phyloP scores from a whole-genome alignment of 768 basidiomycete genomes.

The Trametes cinnabarina region DNA sequence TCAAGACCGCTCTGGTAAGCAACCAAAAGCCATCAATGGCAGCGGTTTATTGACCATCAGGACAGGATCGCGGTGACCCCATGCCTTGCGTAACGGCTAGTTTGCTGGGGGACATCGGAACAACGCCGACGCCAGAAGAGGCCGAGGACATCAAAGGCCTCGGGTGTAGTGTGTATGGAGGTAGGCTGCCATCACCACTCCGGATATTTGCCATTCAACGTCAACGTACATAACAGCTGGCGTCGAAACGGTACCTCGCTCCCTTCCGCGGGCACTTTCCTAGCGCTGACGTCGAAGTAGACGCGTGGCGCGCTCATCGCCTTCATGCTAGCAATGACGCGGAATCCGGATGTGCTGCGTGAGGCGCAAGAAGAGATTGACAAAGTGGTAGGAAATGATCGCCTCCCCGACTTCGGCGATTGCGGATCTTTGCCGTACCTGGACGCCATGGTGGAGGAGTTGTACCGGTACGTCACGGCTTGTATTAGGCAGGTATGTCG shows the following conservation, averaged over 20 bases:
- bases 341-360: conserved; percentile 35
- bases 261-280: background rate
- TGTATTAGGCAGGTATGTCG: too few species aligned
- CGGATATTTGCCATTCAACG: background rate
- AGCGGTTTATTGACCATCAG: background rate
- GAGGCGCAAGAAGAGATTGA: conserved; percentile 45
- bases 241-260: conserved; percentile 6
- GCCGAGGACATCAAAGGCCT: conserved; percentile 1
- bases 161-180: conserved; percentile 10
- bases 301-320: conserved; percentile 37
- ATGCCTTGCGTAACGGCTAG: background rate
- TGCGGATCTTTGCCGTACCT: conserved; percentile 39
- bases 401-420: conserved; percentile 40
- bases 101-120: background rate
- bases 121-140: background rate
- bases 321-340: conserved; percentile 37
- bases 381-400: conserved; percentile 35
- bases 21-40: too few species aligned
- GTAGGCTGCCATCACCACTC: background rate
- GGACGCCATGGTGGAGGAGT: conserved; percentile 38
- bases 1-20: background rate
- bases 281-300: conserved; percentile 23
- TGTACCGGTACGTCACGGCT: conserved; percentile 13
- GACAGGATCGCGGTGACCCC: background rate
- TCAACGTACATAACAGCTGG: background rate